phyloP scores from a whole-genome alignment of 2,329 filamentous ascomycete species.

The Cercospora sesami region DNA sequence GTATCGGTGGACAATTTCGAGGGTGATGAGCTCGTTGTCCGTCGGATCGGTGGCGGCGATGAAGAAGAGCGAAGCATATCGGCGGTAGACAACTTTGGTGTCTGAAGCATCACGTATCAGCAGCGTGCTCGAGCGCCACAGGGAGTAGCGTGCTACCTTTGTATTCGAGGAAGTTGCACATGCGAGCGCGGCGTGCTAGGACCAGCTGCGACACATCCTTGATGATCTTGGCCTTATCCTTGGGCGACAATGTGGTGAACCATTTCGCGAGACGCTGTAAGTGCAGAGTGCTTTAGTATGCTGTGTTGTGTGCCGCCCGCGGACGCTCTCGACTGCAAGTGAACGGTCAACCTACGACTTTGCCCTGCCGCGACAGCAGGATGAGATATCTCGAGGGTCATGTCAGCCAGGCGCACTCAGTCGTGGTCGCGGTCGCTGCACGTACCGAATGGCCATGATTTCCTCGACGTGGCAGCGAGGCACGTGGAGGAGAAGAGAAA shows the following conservation, averaged over 20 bases:
- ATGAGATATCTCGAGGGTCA: conserved; percentile 76
- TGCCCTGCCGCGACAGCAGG: conserved; percentile 94
- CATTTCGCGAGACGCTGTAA: conserved; percentile 93
- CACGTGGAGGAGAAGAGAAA: conserved; percentile 8
- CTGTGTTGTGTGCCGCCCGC: conserved; percentile 19
- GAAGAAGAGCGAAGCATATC: conserved; percentile 98
- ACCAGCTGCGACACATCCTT: conserved; percentile 99
- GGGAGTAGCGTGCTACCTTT: conserved; percentile 65
- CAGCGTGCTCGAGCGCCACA: conserved; percentile 6
- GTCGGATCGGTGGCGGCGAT: conserved; percentile 96
- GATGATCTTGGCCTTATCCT: conserved; percentile 99
- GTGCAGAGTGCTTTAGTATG: conserved; percentile 18
- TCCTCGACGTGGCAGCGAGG: conserved; percentile 3
- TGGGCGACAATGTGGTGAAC: conserved; percentile 97
- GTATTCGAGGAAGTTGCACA: conserved; percentile 99
- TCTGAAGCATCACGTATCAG: conserved; percentile 56
- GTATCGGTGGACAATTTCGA: conserved; percentile 98
- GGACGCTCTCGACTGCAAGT: conserved; percentile 7
- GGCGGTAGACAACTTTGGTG: conserved; percentile 97
- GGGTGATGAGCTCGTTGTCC: conserved; percentile 96
- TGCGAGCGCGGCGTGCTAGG: conserved; percentile 89
- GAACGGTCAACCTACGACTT: conserved; percentile 72
- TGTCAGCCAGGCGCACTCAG: conserved; percentile 22
- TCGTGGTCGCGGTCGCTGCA: conserved; percentile 3
- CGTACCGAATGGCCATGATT: conserved; percentile 58